phyloP scores from a whole-genome alignment of 108 stramenopile genomes.

The Cyclotella sp. region DNA sequence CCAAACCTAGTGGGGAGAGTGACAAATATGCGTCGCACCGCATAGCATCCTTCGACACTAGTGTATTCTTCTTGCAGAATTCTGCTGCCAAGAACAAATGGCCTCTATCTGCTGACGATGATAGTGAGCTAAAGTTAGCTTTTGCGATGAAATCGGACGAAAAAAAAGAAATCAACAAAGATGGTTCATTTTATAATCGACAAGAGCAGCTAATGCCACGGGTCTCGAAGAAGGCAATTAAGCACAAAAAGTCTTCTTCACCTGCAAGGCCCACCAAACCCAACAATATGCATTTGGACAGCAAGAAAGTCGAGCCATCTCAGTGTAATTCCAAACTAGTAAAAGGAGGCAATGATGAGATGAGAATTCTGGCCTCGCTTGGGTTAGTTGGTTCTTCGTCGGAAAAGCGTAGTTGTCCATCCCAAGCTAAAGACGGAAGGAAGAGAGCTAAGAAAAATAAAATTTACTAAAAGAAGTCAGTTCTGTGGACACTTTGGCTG shows the following conservation, averaged over 20 bases:
- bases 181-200: background rate
- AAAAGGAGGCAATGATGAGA: constrained; percentile 43
- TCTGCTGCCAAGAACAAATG: constrained; percentile 58
- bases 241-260: constrained; percentile 1
- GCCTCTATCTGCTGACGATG: constrained; percentile 45
- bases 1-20: background rate
- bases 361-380: constrained; percentile 47
- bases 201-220: background rate
- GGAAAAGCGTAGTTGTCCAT: background rate
- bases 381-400: constrained; percentile 15
- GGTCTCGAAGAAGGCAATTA: background rate
- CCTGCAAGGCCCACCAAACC: constrained; percentile 1
- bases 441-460: background rate
- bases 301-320: background rate
- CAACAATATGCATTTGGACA: background rate
- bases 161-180: constrained; percentile 5
- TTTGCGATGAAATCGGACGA: constrained; percentile 50
- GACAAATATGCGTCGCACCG: constrained; percentile 59
- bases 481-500: background rate
- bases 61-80: constrained; percentile 85
- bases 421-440: background rate
- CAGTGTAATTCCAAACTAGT: constrained; percentile 31
- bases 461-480: background rate
- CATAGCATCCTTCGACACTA: constrained; percentile 84
- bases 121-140: constrained; percentile 49